phyloP scores from a whole-genome alignment of 192 early-diverging fungal species.

The Coemansia nantahalensis region DNA sequence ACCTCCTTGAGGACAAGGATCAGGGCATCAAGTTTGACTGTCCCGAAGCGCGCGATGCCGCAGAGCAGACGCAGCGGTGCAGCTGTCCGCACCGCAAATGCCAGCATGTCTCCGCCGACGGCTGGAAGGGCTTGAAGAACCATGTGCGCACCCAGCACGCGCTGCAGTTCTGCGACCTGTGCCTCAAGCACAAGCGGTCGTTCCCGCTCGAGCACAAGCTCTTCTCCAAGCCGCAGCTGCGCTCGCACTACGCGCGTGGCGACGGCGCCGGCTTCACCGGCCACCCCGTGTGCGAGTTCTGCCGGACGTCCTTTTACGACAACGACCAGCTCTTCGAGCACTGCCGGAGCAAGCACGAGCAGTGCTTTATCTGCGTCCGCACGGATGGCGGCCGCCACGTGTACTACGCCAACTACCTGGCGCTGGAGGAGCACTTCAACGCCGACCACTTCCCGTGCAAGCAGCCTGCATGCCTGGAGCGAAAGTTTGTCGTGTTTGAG shows the following conservation, averaged over 20 bases:
- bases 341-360: slow-evolving; percentile 89
- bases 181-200: slow-evolving; percentile 83
- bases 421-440: slow-evolving; percentile 81
- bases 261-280: slow-evolving; percentile 74
- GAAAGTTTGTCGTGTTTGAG: slow-evolving; percentile 96
- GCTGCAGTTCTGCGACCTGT: slow-evolving; percentile 81
- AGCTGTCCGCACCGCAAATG: slow-evolving; percentile 88
- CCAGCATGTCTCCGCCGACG: slow-evolving; percentile 66
- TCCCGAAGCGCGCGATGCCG: slow-evolving; percentile 70
- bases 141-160: slow-evolving; percentile 80
- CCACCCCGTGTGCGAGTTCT: slow-evolving; percentile 92
- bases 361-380: slow-evolving; percentile 85
- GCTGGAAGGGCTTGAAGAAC: slow-evolving; percentile 81
- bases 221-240: slow-evolving; percentile 72
- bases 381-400: slow-evolving; percentile 69
- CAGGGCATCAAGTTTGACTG: slow-evolving; percentile 75
- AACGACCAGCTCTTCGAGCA: slow-evolving; percentile 95
- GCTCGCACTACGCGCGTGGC: slow-evolving; percentile 72
- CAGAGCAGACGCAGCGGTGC: slow-evolving; percentile 70
- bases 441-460: slow-evolving; percentile 79
- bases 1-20: slow-evolving; percentile 64
- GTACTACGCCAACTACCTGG: slow-evolving; percentile 83
- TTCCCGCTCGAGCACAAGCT: slow-evolving; percentile 92
- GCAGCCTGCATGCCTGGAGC: slow-evolving; percentile 78
- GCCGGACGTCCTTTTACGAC: slow-evolving; percentile 77